Conservation (phyloP, 176 grass and related monocot species). For the Areca catechu region DNA sequence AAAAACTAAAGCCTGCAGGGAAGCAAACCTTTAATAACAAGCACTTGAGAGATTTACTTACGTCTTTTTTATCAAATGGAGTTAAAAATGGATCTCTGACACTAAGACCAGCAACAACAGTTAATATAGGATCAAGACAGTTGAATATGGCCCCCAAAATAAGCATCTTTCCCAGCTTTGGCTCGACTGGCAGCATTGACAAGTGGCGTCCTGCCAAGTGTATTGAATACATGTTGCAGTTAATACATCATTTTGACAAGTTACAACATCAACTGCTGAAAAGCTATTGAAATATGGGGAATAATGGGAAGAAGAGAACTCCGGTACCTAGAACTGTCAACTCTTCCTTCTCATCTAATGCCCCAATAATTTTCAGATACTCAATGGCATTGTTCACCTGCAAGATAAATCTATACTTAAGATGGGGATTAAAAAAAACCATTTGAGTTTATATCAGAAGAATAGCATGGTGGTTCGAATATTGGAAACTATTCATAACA, state of each 20-base stretch:
- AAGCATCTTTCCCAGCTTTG: constrained; percentile 97
- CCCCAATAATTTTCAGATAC: constrained; percentile 93
- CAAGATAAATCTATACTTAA: background rate
- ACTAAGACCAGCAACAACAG: constrained; percentile 88
- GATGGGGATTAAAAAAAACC: too few relatives aligned
- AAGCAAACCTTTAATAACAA: background rate
- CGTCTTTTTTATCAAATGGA: constrained; percentile 98
- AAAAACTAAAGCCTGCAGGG: background rate
- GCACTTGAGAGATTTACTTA: constrained; percentile 30
- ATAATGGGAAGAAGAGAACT: too few relatives aligned
- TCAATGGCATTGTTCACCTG: constrained; percentile 99
- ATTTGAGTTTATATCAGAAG: too few relatives aligned
- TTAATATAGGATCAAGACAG: constrained; percentile 83
- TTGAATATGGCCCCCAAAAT: constrained; percentile 98
- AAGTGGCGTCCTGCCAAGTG: constrained; percentile 66
- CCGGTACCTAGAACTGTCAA: constrained; percentile 74
- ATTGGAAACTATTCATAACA: too few relatives aligned
- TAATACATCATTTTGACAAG: too few relatives aligned
- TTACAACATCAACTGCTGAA: too few relatives aligned
- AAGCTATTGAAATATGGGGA: too few relatives aligned
- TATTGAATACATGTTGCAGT: background rate
- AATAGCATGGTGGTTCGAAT: too few relatives aligned
- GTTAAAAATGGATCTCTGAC: constrained; percentile 93
- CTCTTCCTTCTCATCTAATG: constrained; percentile 90
- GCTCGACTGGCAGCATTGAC: constrained; percentile 95